Percentiles rank a stretch among this genome's conserved stretches.
Conservation (phyloP, 176 grass and related monocot species). For the Triticum urartu region DNA sequence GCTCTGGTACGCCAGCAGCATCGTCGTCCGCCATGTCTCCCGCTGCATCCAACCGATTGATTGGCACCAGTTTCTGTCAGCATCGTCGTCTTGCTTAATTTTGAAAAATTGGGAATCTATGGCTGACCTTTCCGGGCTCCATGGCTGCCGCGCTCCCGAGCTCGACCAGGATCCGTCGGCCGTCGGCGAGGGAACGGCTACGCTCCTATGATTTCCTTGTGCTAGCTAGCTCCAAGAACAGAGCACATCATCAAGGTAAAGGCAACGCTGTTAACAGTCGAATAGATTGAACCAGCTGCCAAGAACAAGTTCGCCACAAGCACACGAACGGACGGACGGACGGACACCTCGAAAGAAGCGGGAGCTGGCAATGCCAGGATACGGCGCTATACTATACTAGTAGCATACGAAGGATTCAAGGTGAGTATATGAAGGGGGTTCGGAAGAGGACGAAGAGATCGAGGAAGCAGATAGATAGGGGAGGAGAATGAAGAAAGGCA, state of each 20-base stretch:
- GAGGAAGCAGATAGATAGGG: not conserved
- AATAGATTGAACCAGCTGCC: not conserved
- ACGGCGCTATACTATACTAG: not conserved
- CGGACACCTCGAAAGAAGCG: not conserved
- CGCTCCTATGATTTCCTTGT: not conserved
- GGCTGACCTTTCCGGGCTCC: slow-evolving; percentile 17
- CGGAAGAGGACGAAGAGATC: slow-evolving; percentile 21
- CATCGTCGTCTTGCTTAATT: too few relatives aligned
- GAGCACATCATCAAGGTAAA: not conserved
- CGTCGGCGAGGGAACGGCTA: not conserved
- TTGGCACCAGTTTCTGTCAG: not conserved
- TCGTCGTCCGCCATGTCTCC: slow-evolving; percentile 71
- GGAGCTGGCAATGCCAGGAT: slow-evolving; percentile 7
- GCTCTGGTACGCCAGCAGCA: slow-evolving; percentile 95
- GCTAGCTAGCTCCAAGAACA: not conserved
- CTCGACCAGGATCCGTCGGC: slow-evolving; percentile 45
- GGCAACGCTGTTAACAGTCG: not conserved
- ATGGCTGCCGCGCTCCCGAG: not conserved
- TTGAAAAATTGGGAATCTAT: too few relatives aligned
- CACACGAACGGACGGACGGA: not conserved
- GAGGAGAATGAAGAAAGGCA: not conserved
- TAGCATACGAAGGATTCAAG: not conserved
- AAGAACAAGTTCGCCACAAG: not conserved
- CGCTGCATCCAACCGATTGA: slow-evolving; percentile 38
- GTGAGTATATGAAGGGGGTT: not conserved